Percentiles rank a stretch among this genome's conserved stretches.
phyloP scores from a whole-genome alignment of 2,329 filamentous ascomycete species.

The Trichoderma sp. region DNA sequence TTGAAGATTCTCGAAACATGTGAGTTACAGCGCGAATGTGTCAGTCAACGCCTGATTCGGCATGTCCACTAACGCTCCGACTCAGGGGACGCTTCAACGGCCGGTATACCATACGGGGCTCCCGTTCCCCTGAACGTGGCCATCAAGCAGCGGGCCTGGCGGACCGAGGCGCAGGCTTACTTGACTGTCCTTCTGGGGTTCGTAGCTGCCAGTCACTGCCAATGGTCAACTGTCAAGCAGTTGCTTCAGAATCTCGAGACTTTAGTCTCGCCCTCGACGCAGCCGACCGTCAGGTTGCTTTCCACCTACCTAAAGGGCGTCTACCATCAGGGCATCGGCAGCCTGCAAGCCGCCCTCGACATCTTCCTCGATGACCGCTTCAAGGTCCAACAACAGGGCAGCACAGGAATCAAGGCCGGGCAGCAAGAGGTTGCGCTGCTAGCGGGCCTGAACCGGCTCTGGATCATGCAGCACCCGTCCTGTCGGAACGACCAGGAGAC shows the following conservation, averaged over 20 bases:
- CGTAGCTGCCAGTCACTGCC: conserved; percentile 67
- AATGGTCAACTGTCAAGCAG: conserved; percentile 66
- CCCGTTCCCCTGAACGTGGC: conserved; percentile 60
- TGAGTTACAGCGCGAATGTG: conserved; percentile 34
- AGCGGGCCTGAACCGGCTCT: conserved; percentile 67
- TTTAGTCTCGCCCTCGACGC: conserved; percentile 46
- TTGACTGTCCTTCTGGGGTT: conserved; percentile 72
- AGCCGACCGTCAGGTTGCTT: conserved; percentile 51
- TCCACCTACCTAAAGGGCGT: conserved; percentile 73
- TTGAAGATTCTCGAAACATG: conserved; percentile 53
- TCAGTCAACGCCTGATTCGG: rapidly evolving
- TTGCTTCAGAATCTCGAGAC: conserved; percentile 57
- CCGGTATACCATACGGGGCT: conserved; percentile 44
- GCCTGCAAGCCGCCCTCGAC: conserved; percentile 67
- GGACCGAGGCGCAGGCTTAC: conserved; percentile 66
- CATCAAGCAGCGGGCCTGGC: conserved; percentile 64
- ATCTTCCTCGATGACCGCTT: conserved; percentile 68
- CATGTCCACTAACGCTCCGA: conserved; percentile 28
- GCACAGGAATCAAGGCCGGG: conserved; percentile 50
- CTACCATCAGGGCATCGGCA: conserved; percentile 75
- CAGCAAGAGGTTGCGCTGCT: conserved; percentile 68
- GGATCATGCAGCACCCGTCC: conserved; percentile 68
- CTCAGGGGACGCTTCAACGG: conserved; percentile 43
- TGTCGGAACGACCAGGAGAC: conserved; percentile 62
- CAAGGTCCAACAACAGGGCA: conserved; percentile 43